Evolutionary conservation across 805 yeast species (phyloP).

Genomic region (Starmerella powellii): DNA sequence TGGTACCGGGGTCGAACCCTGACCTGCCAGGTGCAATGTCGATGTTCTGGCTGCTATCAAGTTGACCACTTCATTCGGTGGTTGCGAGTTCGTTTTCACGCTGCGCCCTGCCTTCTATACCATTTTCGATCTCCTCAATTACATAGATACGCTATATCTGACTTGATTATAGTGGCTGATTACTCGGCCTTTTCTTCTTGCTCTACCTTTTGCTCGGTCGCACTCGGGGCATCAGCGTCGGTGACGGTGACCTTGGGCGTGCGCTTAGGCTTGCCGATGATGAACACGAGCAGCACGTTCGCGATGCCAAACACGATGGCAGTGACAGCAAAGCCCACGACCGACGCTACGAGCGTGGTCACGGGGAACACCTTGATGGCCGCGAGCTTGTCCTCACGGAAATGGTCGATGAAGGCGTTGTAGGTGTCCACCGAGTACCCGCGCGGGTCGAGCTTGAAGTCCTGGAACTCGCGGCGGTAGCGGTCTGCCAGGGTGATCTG

Average conservation of each 20-base stretch:
- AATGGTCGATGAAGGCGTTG: slow-evolving; percentile 25
- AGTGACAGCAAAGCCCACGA: slow-evolving; percentile 20
- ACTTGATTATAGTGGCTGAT: too few species aligned
- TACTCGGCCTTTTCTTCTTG: background rate
- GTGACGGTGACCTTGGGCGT: slow-evolving; percentile 3
- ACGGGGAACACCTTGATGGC: slow-evolving; percentile 31
- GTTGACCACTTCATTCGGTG: too few species aligned
- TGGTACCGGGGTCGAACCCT: too few species aligned
- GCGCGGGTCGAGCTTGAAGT: slow-evolving; percentile 29
- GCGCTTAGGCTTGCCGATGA: slow-evolving; percentile 6
- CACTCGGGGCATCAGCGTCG: background rate
- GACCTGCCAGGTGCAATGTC: too few species aligned
- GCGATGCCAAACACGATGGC: slow-evolving; percentile 25
- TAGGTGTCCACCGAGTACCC: slow-evolving; percentile 24
- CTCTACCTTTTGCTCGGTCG: background rate
- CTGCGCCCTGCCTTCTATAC: too few species aligned
- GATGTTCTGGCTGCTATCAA: too few species aligned
- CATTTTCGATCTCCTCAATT: too few species aligned
- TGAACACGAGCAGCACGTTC: slow-evolving; percentile 15
- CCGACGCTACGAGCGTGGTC: slow-evolving; percentile 26
- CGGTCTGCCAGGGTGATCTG: slow-evolving; percentile 12
- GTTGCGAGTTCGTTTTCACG: too few species aligned
- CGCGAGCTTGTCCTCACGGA: slow-evolving; percentile 26
- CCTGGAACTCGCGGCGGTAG: slow-evolving; percentile 20
- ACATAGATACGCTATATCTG: too few species aligned